Evolutionary conservation across 2,329 filamentous ascomycete genomes (phyloP).

Genomic region (Fusarium globosum): DNA sequence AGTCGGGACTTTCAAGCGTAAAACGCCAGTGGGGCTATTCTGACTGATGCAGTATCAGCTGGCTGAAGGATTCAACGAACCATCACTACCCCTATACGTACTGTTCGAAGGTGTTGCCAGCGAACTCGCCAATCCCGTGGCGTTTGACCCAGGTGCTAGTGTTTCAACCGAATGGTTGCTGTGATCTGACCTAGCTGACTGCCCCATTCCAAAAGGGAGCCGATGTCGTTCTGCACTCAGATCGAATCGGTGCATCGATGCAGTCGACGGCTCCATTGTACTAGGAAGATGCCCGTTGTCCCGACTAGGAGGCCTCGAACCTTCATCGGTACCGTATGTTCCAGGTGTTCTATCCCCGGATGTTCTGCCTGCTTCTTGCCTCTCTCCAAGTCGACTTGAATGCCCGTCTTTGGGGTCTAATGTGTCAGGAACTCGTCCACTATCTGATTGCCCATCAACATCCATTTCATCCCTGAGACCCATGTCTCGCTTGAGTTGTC

Average conservation of each 20-base stretch:
- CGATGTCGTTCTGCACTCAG: slow-evolving; percentile 38
- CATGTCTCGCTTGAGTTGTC: slow-evolving; percentile 46
- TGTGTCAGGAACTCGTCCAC: slow-evolving; percentile 20
- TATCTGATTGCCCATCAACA: slow-evolving; percentile 31
- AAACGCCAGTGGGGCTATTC: slow-evolving; percentile 8
- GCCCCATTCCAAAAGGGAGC: slow-evolving; percentile 25
- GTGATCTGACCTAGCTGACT: slow-evolving; percentile 20
- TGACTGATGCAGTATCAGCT: slow-evolving; percentile 26
- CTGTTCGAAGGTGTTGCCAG: slow-evolving; percentile 17
- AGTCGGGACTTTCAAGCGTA: neutral
- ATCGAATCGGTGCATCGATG: slow-evolving; percentile 38
- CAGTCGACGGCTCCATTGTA: slow-evolving; percentile 38
- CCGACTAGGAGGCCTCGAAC: slow-evolving; percentile 38
- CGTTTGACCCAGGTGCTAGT: slow-evolving; percentile 7
- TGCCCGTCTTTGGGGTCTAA: slow-evolving; percentile 26
- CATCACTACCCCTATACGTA: slow-evolving; percentile 31
- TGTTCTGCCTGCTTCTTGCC: slow-evolving; percentile 23
- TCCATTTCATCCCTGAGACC: slow-evolving; percentile 33
- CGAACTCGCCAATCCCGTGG: slow-evolving; percentile 12
- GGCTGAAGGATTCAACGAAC: slow-evolving; percentile 36
- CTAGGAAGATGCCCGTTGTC: slow-evolving; percentile 32
- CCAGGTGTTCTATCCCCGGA: slow-evolving; percentile 39
- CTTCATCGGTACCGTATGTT: slow-evolving; percentile 30
- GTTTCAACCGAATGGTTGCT: slow-evolving; percentile 24
- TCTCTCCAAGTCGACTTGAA: slow-evolving; percentile 22